Base-by-base conservation (phyloP, 108 stramenopile species). In the Skeletonema menzelii region DNA sequence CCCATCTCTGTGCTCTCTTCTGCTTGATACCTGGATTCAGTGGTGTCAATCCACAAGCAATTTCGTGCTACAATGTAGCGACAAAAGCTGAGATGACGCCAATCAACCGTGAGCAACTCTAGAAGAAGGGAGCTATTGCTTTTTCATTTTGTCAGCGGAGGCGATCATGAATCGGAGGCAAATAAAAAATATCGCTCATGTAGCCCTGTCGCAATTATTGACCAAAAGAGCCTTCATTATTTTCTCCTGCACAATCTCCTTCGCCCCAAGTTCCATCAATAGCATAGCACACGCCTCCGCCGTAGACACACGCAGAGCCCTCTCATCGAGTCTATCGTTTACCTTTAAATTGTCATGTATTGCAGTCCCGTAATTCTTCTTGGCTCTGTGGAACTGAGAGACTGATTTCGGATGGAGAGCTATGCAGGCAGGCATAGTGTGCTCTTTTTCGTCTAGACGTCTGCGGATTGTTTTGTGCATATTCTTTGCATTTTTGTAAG, bases 231-330 rank as follows among this genome's bases (percentile, higher is more conserved):
- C 78, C 38, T 61, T 26, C 7, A 59, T 67, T 32, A 79, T 64
- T n/a, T 27, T 67, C 13, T 73, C 59, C 20, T 57, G 32, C 1
- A 68, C 42, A 8, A 5, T 12, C 30, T 65, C 30, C 11, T 31
- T 15, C n/a, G 28, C 75, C 26, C 75, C 75, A 27, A 82, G 64
- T 17, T 82, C 75, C 8, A 31, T 37, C 47, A 82, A 34, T 22
- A 82, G 62, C 14, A 71, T 31, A 59, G 57, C 80, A 60, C 75
- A 82, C 27, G 80, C 80, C 53, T 82, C 80, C 13, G 75, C 80
- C 13, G 80, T 76, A 66, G 75, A 72, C 28, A 76, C 70, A 6
- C 75, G 80, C 10, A 72, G 2, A 20, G 70, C 67, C 5, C 20
- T 20, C 59, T 19, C 49, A 15, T 75, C 55, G 14, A 32, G 35